Evolutionary conservation across 192 early-diverging fungal genomes (phyloP).

Genomic region (Dissophora ornata): DNA sequence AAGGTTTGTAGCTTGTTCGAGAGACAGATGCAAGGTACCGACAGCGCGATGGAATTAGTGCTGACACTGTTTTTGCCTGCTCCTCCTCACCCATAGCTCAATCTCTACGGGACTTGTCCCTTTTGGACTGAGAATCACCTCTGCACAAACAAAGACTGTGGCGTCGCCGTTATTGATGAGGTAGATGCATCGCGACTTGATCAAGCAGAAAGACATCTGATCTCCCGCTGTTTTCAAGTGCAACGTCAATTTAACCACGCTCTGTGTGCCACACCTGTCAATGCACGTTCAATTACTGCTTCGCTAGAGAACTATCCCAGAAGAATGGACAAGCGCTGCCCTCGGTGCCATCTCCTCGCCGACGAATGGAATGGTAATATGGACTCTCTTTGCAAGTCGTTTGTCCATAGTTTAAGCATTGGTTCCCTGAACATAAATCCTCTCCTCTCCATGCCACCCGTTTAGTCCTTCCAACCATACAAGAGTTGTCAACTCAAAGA

Average conservation of each 20-base stretch:
- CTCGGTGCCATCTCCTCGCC: slow-evolving; percentile 81
- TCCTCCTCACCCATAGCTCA: slow-evolving; percentile 62
- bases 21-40: no score
- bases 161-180: slow-evolving; percentile 86
- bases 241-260: no score
- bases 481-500: slow-evolving; percentile 70
- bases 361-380: slow-evolving; percentile 60
- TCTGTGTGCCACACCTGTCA: background rate
- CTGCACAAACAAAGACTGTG: slow-evolving; percentile 88
- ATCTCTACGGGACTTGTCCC: slow-evolving; percentile 88
- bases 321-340: slow-evolving; percentile 64
- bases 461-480: slow-evolving; percentile 66
- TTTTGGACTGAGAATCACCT: slow-evolving; percentile 90
- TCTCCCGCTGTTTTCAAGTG: slow-evolving; percentile 60
- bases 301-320: slow-evolving; percentile 55
- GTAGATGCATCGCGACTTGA: slow-evolving; percentile 33
- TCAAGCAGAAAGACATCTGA: slow-evolving; percentile 25
- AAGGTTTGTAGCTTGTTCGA: no score
- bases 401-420: background rate
- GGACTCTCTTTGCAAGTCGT: no score
- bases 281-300: background rate
- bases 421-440: no score
- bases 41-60: no score
- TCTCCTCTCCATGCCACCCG: no score
- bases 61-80: slow-evolving; percentile 1